Evolutionary conservation across 176 grass and related monocot genomes (phyloP).

Genomic region (Triticum urartu): DNA sequence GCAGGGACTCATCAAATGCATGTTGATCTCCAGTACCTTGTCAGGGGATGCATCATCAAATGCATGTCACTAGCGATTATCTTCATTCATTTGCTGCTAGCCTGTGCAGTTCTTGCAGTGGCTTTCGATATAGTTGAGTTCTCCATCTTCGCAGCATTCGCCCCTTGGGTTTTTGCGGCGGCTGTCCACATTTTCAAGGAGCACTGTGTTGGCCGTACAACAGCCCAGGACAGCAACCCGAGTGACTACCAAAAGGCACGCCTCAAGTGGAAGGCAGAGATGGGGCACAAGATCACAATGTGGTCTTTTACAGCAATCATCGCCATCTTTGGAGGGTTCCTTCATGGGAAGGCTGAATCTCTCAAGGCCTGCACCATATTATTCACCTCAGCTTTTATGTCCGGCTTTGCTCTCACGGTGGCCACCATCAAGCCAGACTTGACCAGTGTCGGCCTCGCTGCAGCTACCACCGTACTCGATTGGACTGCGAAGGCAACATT

Average conservation of each 20-base stretch:
- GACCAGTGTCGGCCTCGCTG: background rate
- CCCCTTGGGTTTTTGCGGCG: slow-evolving; percentile 1
- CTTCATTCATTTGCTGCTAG: background rate
- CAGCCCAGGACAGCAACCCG: background rate
- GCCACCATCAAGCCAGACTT: too few relatives aligned
- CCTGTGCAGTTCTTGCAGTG: background rate
- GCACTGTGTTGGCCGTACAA: background rate
- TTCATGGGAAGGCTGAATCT: slow-evolving; percentile 15
- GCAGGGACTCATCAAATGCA: background rate
- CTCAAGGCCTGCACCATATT: slow-evolving; percentile 27
- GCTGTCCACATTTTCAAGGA: background rate
- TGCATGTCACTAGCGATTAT: background rate
- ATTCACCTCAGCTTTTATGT: slow-evolving; percentile 16
- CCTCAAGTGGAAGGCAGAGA: slow-evolving; percentile 13
- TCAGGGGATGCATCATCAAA: background rate
- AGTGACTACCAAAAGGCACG: background rate
- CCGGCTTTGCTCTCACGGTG: background rate
- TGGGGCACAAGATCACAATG: slow-evolving; percentile 24
- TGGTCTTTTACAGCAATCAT: slow-evolving; percentile 33
- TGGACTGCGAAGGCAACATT: background rate
- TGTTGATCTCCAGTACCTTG: too few relatives aligned
- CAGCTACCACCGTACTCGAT: background rate
- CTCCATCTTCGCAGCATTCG: background rate
- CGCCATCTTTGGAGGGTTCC: slow-evolving; percentile 28
- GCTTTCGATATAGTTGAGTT: slow-evolving; percentile 25